Conservation (phyloP, 768 basidiomycete genomes). For the Phylloporus sp. region DNA sequence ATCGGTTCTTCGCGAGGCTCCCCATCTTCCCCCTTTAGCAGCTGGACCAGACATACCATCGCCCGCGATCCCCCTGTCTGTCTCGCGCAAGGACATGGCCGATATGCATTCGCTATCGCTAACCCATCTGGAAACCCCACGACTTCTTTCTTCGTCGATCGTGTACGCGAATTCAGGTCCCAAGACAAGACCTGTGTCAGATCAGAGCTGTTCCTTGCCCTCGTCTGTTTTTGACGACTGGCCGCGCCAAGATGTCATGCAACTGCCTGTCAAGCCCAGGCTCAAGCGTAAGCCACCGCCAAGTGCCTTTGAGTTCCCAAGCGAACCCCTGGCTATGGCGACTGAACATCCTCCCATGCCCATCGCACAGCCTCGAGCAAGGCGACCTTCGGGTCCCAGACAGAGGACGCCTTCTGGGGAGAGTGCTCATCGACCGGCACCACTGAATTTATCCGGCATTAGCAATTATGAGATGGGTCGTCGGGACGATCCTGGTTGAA, state of each 20-base stretch:
- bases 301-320: constrained; percentile 24
- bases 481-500: neutral
- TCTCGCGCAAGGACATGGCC: constrained; percentile 4
- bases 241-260: constrained; percentile 43
- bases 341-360: constrained; percentile 3
- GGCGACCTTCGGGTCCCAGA: constrained; percentile 33
- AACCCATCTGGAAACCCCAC: constrained; percentile 5
- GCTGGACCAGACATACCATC: constrained; percentile 13
- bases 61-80: constrained; percentile 12
- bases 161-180: constrained; percentile 32
- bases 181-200: constrained; percentile 10
- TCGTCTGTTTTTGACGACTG: constrained; percentile 48
- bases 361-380: constrained; percentile 19
- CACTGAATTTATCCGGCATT: constrained; percentile 17
- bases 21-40: constrained; percentile 21
- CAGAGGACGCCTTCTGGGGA: constrained; percentile 19
- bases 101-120: constrained; percentile 7
- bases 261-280: constrained; percentile 19
- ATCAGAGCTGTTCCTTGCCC: constrained; percentile 16
- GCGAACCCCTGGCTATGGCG: neutral
- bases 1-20: constrained; percentile 22
- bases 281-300: constrained; percentile 12
- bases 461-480: constrained; percentile 5
- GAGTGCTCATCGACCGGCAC: constrained; percentile 13
- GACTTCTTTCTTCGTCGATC: constrained; percentile 20